phyloP scores from a whole-genome alignment of 164 flowering plant genomes.

The Berberis thunbergii region DNA sequence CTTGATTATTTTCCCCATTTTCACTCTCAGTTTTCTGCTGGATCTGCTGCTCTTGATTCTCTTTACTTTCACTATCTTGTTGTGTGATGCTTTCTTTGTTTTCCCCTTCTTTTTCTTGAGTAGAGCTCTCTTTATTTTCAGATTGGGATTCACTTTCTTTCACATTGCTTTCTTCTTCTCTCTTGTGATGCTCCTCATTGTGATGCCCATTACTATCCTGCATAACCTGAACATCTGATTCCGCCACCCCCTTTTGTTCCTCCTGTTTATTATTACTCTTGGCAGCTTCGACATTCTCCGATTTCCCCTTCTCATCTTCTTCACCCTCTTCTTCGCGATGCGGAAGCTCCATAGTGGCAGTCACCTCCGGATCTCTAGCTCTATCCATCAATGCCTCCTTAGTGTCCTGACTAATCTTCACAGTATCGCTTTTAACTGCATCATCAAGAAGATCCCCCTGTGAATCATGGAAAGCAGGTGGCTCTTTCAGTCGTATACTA shows the following conservation, averaged over 20 bases:
- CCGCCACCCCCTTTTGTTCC: neutral
- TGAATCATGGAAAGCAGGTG: conserved; percentile 36
- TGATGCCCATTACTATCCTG: too few relatives aligned
- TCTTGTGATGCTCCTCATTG: too few relatives aligned
- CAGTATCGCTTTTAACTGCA: conserved; percentile 26
- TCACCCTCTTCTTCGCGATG: conserved; percentile 19
- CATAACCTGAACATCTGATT: too few relatives aligned
- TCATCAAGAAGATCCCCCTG: conserved; percentile 62
- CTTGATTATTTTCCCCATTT: conserved; percentile 1
- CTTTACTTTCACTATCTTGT: conserved; percentile 3
- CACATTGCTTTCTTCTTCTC: too few relatives aligned
- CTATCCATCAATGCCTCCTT: too few relatives aligned
- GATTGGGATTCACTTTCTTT: neutral
- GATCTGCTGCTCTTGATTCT: neutral
- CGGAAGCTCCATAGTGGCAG: too few relatives aligned
- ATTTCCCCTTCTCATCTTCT: conserved; percentile 12
- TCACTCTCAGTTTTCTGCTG: conserved; percentile 3
- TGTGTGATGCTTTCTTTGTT: neutral
- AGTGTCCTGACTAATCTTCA: neutral
- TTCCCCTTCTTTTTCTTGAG: conserved; percentile 6
- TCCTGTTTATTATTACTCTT: neutral
- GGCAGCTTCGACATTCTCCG: neutral
- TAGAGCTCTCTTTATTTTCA: neutral
- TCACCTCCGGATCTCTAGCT: neutral
- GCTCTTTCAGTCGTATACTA: conserved; percentile 15